Base-by-base conservation (phyloP, 305 asterid genomes). In the Fraxinus angustifolia region DNA sequence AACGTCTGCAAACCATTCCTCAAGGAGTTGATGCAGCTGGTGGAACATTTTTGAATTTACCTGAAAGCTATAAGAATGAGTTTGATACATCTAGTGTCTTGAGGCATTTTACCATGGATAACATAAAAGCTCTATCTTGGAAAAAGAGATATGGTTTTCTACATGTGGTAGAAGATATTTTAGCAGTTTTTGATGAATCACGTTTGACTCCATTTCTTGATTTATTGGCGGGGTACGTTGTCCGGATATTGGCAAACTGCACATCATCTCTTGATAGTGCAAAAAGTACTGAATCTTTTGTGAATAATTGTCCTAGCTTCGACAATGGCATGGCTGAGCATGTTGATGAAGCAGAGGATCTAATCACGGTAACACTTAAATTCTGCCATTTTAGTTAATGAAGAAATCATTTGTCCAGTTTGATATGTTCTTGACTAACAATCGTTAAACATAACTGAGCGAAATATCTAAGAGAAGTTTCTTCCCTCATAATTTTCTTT, bases 161-260 rank as follows among this genome's bases (percentile, higher is more conserved):
- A 83, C 98, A 93, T 58, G 98, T 96, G 48, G 83, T 91, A 81
- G 93, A 92, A 88, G 98, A 93, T 79, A 83, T 94, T 88, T 87
- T 96, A 42, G 84, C 90, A 31, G 96, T 94, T 88, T 94, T 93
- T 87, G 98, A 93, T 87, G 97, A 91, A 88, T 80, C 83, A 77
- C 99, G 80, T 81, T 85, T 94, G 56, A 80, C 82, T 79, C 94
- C 97, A 8, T 94, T 96, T 83, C 94, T 96, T 85, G 90, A 90
- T 89, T 87, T 93, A 45, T 87, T 96, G 83, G 84, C 88, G 92
- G 92, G 89, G 75, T 86, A 91, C 65, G 91, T 94, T 81, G 95
- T 89, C 79, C 92, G 91, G 78, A 84, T 94, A 81, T 85, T 93
- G 84, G 92, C 85, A 45, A 89, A 91, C 91, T 93, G 98, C 90